These are phyloP conservation scores for Corymbia calophylla DNA, from an alignment of 441 rosid species.

Conservation along the genomic window DNA sequence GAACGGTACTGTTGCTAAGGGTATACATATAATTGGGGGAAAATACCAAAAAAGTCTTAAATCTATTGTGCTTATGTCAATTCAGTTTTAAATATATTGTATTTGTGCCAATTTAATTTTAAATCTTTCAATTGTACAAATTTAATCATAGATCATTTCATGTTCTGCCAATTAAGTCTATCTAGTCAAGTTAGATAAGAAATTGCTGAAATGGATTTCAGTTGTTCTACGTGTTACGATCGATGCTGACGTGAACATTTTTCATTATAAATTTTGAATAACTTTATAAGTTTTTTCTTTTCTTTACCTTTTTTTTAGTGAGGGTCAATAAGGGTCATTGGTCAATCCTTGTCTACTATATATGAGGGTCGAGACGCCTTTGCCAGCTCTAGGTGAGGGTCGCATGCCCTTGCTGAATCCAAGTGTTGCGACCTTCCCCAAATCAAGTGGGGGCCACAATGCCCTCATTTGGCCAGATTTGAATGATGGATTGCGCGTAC, in stretches of 20 bases:
- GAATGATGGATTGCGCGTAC: rapidly evolving
- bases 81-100: rapidly evolving
- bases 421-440: rapidly evolving
- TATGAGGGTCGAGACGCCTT: too few relatives aligned
- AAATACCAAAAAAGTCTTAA: not conserved
- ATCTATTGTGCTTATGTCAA: not conserved
- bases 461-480: rapidly evolving
- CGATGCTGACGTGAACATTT: not conserved
- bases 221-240: rapidly evolving
- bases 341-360: not conserved
- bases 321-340: not conserved
- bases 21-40: not conserved
- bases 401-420: not conserved
- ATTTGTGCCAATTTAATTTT: too few relatives aligned
- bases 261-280: not conserved
- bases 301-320: rapidly evolving
- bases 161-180: rapidly evolving
- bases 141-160: not conserved
- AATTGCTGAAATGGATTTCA: rapidly evolving
- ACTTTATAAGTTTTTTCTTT: not conserved
- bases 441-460: rapidly evolving
- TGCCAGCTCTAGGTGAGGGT: not conserved
- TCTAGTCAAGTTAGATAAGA: rapidly evolving
- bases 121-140: too few relatives aligned
- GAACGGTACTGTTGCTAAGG: not conserved